Conservation (phyloP, 1,284 basidiomycete species). For the Moniliophthora roreri region DNA sequence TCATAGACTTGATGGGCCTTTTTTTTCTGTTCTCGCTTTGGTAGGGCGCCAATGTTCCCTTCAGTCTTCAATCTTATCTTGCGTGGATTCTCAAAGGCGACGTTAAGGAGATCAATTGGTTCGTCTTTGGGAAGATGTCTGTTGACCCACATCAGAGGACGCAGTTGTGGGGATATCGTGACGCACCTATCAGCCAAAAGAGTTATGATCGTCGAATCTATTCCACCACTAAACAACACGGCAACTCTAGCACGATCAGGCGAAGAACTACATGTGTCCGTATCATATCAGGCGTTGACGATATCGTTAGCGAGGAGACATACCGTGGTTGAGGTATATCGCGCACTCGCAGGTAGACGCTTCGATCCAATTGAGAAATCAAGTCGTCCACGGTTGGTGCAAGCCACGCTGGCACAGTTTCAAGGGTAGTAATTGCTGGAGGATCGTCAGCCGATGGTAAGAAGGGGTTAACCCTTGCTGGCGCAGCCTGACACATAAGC, state of each 20-base stretch:
- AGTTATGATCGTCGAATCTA: conserved; percentile 88
- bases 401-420: conserved; percentile 47
- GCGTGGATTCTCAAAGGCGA: conserved; percentile 93
- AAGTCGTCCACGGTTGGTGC: conserved; percentile 47
- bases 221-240: conserved; percentile 93
- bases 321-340: conserved; percentile 49
- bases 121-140: conserved; percentile 67
- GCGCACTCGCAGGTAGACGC: conserved; percentile 60
- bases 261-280: background rate
- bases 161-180: too few species aligned
- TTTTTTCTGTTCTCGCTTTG: conserved; percentile 43
- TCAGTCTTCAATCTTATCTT: conserved; percentile 51
- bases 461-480: conserved; percentile 43
- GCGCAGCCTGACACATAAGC: conserved; percentile 43
- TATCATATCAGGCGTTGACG: too few species aligned
- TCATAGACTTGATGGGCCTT: conserved; percentile 26
- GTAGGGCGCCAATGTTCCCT: conserved; percentile 42
- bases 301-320: conserved; percentile 19
- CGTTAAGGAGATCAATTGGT: conserved; percentile 93
- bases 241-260: conserved; percentile 60
- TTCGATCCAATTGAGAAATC: conserved; percentile 52
- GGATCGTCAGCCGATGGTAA: conserved; percentile 44
- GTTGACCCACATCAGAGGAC: too few species aligned
- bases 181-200: conserved; percentile 74
- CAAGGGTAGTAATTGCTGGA: conserved; percentile 35